Evolutionary conservation across 2,329 filamentous ascomycete genomes (phyloP), one percentile per base, ranked within the genome.

Genomic region (Ophidiomyces ophidiicola): DNA sequence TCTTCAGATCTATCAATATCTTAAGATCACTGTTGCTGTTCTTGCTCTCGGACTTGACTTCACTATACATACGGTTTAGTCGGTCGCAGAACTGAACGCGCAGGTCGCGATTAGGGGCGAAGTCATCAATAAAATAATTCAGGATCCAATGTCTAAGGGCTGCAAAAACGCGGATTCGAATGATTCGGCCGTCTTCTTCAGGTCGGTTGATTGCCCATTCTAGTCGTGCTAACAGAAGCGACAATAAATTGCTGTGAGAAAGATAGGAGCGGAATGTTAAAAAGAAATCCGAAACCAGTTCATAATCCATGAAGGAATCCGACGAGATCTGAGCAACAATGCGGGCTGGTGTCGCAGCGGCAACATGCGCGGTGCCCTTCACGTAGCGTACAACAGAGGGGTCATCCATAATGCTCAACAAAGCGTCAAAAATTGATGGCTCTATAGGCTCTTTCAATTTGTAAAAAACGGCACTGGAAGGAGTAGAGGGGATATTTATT

Each of bases 51-150:
- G 61, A 58, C 39, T 64, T 68, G 23, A 80, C 62, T 40, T 69
- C 62, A 20, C 59, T 54, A 41, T 73, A 71, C 39, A 80, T 56
- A 17, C 57, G 56, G 56, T 96, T 94, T 43, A 94, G 69, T 6
- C 86, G 69, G 21, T 77, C 69, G 60, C 88, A 94, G 55, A 94
- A 94, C 11, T 75, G 74, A 4, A 73, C 66, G 6, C 88, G 78
- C 21, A 96, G 67, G 31, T 73, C 67, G 53, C 80, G 78, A 54
- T 87, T 77, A 17, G 80, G 62, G 28, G 92, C 75, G 56, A 94
- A 98, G 56, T 98, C 90, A 55, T 98, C 90, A 40, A 83, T 72
- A 50, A 96, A 98, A 60, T 98, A 98, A 58, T 98, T 98, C 46
- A 98, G 64, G 42, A 96, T 87, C 90, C 90, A 98, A 60, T 98